A percentile compares a stretch with the other conserved stretches of the same genome.
Conservation (phyloP, 192 early-diverging fungal genomes). For the Coemansia umbellata region DNA sequence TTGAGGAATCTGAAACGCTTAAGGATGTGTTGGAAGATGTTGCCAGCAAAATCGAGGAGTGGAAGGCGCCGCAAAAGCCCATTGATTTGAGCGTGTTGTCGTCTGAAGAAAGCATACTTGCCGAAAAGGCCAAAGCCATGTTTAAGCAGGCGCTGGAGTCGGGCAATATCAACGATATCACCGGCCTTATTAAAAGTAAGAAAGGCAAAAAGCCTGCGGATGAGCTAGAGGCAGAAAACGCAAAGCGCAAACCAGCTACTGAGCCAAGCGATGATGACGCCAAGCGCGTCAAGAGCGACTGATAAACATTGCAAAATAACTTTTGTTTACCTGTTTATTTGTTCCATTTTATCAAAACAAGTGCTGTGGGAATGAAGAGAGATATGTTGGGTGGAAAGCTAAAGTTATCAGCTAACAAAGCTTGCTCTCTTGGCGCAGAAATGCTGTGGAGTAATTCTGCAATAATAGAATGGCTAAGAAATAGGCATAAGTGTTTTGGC, state of each 20-base stretch:
- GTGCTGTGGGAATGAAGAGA: too few relatives aligned
- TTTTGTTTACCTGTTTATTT: neutral
- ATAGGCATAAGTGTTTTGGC: too few relatives aligned
- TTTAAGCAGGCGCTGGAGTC: slow-evolving; percentile 41
- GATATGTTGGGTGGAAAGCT: too few relatives aligned
- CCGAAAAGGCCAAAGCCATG: slow-evolving; percentile 43
- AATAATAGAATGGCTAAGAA: too few relatives aligned
- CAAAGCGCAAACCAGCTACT: slow-evolving; percentile 8
- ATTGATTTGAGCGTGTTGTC: slow-evolving; percentile 20
- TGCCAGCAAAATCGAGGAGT: slow-evolving; percentile 40
- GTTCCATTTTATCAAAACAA: neutral
- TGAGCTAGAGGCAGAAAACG: neutral
- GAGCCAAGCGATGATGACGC: slow-evolving; percentile 13
- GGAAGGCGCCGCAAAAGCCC: slow-evolving; percentile 31
- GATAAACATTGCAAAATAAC: neutral
- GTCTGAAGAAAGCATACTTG: slow-evolving; percentile 21
- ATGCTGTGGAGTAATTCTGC: too few relatives aligned
- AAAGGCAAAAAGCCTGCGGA: slow-evolving; percentile 5
- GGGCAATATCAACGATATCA: slow-evolving; percentile 40
- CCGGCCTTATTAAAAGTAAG: slow-evolving; percentile 23
- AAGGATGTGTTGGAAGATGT: slow-evolving; percentile 45
- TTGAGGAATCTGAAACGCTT: slow-evolving; percentile 19
- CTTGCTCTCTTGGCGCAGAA: too few relatives aligned
- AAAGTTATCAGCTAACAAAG: too few relatives aligned
- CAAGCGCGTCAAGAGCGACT: slow-evolving; percentile 25